Conservation (phyloP, 495 filamentous ascomycete species). For the Neurospora sp. region DNA sequence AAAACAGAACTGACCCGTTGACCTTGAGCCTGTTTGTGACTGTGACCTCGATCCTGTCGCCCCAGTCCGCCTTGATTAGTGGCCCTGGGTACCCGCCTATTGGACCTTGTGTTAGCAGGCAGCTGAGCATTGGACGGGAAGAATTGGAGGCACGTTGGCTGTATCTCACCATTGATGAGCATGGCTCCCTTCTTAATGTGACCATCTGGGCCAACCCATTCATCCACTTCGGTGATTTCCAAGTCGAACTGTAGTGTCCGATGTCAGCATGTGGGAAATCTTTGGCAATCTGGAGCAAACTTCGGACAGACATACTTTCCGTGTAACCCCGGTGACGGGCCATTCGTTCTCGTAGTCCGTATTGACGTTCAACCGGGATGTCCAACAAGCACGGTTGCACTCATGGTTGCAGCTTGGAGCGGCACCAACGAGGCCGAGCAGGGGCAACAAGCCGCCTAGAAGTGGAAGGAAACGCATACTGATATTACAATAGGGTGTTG, state of each 20-base stretch:
- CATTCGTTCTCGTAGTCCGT: constrained; percentile 3
- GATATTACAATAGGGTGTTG: background rate
- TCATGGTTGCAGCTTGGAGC: constrained; percentile 21
- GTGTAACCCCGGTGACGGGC: background rate
- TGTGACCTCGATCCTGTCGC: constrained; percentile 14
- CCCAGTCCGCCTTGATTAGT: constrained; percentile 22
- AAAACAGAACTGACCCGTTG: constrained; percentile 7
- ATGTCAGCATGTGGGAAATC: background rate
- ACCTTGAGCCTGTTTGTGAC: constrained; percentile 13
- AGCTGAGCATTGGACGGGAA: constrained; percentile 1
- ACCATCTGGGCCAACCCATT: constrained; percentile 26
- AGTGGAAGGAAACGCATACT: background rate
- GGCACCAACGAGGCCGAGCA: background rate
- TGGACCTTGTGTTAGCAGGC: background rate
- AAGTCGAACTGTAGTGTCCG: constrained; percentile 12
- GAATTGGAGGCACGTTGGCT: background rate
- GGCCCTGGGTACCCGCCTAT: constrained; percentile 9
- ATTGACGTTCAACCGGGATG: background rate
- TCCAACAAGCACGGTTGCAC: constrained; percentile 2
- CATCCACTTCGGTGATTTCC: constrained; percentile 5
- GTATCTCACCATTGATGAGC: constrained; percentile 23
- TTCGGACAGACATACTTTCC: background rate
- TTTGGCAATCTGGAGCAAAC: too few species aligned
- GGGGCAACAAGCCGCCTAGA: background rate
- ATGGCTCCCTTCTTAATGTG: constrained; percentile 17